Evolutionary conservation across 1,139 yeast species (phyloP).

Genomic region (Nakaseomyces bracarensis): DNA sequence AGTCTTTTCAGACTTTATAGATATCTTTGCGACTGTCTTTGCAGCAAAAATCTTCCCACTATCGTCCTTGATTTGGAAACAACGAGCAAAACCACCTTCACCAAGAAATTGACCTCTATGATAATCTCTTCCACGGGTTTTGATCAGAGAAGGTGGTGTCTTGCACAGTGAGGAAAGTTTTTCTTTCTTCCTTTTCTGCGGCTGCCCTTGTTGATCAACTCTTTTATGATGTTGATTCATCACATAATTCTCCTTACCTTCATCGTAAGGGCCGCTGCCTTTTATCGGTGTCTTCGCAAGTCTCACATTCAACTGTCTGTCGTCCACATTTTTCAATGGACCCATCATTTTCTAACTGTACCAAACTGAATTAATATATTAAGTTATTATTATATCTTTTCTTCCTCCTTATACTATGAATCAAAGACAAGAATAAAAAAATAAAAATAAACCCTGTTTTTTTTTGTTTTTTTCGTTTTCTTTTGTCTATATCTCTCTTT

Average conservation of each 20-base stretch:
- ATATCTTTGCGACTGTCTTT: slow-evolving; percentile 93
- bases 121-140: slow-evolving; percentile 85
- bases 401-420: background rate
- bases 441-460: background rate
- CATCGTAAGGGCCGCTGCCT: slow-evolving; percentile 30
- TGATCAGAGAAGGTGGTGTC: slow-evolving; percentile 86
- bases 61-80: slow-evolving; percentile 92
- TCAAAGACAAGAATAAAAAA: background rate
- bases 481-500: too few species aligned
- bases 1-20: slow-evolving; percentile 85
- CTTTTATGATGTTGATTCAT: slow-evolving; percentile 88
- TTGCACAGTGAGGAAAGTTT: slow-evolving; percentile 78
- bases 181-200: slow-evolving; percentile 61
- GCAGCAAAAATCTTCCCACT: slow-evolving; percentile 88
- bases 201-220: slow-evolving; percentile 11
- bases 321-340: slow-evolving; percentile 31
- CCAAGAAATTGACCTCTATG: slow-evolving; percentile 89
- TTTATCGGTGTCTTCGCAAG: slow-evolving; percentile 28
- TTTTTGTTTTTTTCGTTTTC: too few species aligned
- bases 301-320: slow-evolving; percentile 30
- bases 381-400: too few species aligned
- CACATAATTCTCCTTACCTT: slow-evolving; percentile 87
- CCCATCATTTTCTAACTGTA: slow-evolving; percentile 27
- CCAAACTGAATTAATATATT: too few species aligned
- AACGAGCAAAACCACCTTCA: slow-evolving; percentile 98